Evolutionary conservation across 164 flowering plant species (phyloP), one percentile per base, ranked within the genome.

Genomic region (Stephania yunnanensis): DNA sequence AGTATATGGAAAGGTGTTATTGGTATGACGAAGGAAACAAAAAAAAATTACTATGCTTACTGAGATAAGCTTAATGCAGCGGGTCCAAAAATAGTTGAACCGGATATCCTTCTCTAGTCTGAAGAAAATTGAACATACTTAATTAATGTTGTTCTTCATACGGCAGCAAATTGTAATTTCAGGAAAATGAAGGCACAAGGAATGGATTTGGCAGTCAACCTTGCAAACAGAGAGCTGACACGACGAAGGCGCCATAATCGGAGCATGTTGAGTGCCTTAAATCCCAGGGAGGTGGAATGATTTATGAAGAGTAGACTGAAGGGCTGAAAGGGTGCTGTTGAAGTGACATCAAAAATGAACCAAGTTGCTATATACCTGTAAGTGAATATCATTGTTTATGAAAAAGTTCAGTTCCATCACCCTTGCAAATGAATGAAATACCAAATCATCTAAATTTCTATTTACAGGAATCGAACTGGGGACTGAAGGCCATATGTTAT

Each of bases 81-180:
- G 88, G 66, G 86, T 89, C 97, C 97, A 96, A 85, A 96, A 96
- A 75, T 96, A 96, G 86, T 91, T 91, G 85, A 94, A 96, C 20
- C 94, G 85, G 52, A 89, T 94, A 84, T 96, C 97, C 87, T 96
- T 96, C 85, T 94, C 99, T 8, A 96, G 91, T 78, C 99, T 93
- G 90, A 66, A 82, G 68, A 65, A 83, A 83, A 80, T 74, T 20
- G 81, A 84, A 75, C 36, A 9, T n/a, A 69, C 58, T 71, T 68
- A 76, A 73, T 83, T 52, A 84, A 73, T 72, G 63, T 61, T 76
- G 46, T 46, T 52, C 30, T 30, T 72, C 68, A 55, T 42, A 75
- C 11, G 10, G 65, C 44, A 46, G 74, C 46, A 71, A 68, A 75
- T 74, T 46, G 69, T 69, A 80, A 78, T 55, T 76, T 76, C 53